Evolutionary conservation across 805 yeast genomes (phyloP), one percentile per base, ranked within the genome.

Genomic region (Candida hungchunana): DNA sequence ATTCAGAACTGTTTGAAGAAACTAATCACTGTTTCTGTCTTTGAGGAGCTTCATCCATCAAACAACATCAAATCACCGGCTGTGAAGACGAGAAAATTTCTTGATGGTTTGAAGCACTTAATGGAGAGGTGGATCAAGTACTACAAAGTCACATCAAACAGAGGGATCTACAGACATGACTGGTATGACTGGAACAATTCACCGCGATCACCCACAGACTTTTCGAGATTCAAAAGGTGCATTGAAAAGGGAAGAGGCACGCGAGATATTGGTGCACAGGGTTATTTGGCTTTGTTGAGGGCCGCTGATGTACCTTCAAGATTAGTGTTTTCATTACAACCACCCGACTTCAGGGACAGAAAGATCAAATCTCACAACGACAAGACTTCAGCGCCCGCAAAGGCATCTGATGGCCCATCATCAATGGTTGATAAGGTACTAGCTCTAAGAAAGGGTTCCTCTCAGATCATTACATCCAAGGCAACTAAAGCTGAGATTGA

Each of bases 231-330:
- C 49, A 50, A 56, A 6, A 58, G 58, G 15, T 51, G 64, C 13
- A 54, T 84, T 1, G 36, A 55, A 3, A 53, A 62, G 12, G 73
- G 73, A 18, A 56, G 68, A 13, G 98, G 97, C 0, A 75, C 86
- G 3, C 58, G 83, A 22, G 97, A 90, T 53, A 39, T 85, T 6
- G 82, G 82, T 0, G 88, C 93, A 0, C 96, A 86, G 51, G 97
- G 96, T 0, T 89, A 86, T 62, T 86, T 87, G 12, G 76, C 84
- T 0, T 50, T 90, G 1, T 56, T 87, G 29, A 62, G 97, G 44
- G 68, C 93, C 2, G 59, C 83, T 10, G 83, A 82, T 1, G 62
- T 93, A 10, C 71, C 77, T 27, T 79, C 90, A 1, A 65, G 98
- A 29, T 60, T 93, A 18, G 78, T 88, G 0, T 79, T 81, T 48